Percentiles rank a stretch among this genome's conserved stretches.
Conservation (phyloP, 2,329 filamentous ascomycete species). For the Claviceps cyperi region DNA sequence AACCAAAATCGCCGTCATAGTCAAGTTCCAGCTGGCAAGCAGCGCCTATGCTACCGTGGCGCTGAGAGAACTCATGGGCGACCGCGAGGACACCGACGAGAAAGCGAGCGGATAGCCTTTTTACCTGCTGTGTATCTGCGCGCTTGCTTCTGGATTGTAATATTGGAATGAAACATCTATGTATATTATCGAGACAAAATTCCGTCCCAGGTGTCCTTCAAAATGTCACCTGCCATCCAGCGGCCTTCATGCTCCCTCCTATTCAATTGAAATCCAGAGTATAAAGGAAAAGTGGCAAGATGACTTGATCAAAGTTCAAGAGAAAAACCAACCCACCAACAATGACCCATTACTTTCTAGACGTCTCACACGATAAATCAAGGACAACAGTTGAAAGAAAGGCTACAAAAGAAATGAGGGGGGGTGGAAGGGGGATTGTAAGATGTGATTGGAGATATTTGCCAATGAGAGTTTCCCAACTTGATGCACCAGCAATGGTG, state of each 20-base stretch:
- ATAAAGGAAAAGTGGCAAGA: neutral
- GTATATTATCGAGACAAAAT: neutral
- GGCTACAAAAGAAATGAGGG: neutral
- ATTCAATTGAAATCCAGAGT: neutral
- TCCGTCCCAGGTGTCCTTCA: too few relatives aligned
- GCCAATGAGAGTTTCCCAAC: neutral
- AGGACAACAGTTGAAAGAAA: neutral
- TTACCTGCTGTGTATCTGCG: neutral
- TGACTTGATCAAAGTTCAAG: neutral
- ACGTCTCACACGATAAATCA: neutral
- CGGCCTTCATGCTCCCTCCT: neutral
- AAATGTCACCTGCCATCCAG: neutral
- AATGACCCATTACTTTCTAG: neutral
- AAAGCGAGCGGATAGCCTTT: neutral
- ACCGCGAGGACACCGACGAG: conserved; percentile 15
- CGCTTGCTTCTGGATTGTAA: neutral
- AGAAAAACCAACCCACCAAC: neutral
- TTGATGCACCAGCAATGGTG: neutral
- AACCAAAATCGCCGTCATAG: conserved; percentile 45
- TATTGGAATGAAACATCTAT: neutral
- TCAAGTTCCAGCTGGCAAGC: conserved; percentile 63
- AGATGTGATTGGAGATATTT: neutral
- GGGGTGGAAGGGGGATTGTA: neutral
- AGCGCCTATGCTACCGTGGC: conserved; percentile 81
- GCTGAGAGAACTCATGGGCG: conserved; percentile 59